Base-by-base conservation (phyloP, 1,284 basidiomycete genomes). In the Ganoderma boninense region DNA sequence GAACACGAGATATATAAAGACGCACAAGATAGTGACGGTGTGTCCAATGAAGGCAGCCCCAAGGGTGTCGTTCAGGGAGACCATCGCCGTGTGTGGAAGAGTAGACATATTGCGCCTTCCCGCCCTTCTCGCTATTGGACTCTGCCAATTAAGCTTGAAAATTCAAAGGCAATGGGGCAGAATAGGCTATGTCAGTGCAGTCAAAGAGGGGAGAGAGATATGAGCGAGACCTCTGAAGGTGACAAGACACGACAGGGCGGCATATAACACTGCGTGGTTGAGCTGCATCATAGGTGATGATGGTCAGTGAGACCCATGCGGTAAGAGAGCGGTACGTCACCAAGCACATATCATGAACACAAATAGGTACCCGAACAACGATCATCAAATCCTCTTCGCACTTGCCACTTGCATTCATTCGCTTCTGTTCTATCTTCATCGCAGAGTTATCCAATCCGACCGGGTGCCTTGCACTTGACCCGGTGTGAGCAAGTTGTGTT, bases 31-130 rank as follows among this genome's bases (percentile, higher is more conserved):
- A 5, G 72, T 69, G 5, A 64, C 64, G 23, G 72, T 65, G 26
- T 75, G 74, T 6, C 74, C 74, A 4, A 75, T 62, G 32, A 75
- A 75, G 42, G 69, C 70, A 6, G 72, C 74, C 7, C 74, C 74
- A 43, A 75, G 70, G 14, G 74, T 75, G 62, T 70, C 62, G 52
- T 75, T 64, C 62, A 73, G 67, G 23, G 54, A 14, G 56, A 68
- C 18, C 20, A 18, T 26, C 18, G 26, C 26, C 26, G 16, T 35
- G 26, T 32, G 29, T n/a, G 26, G 14, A 32, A 56, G 5, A n/a
- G 29, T 14, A 29, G 54, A 56, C 54, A 56, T 56, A 14, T 32
- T 32, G 54, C 10, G n/a, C n/a, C 46, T 49, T 23, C 46, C 8
- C 8, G 10, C 46, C n/a, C 46, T 49, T 18, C 18, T 5, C 7